Evolutionary conservation across 2,329 filamentous ascomycete species (phyloP), one percentile per base, ranked within the genome.

Genomic region (Neurospora sp.): DNA sequence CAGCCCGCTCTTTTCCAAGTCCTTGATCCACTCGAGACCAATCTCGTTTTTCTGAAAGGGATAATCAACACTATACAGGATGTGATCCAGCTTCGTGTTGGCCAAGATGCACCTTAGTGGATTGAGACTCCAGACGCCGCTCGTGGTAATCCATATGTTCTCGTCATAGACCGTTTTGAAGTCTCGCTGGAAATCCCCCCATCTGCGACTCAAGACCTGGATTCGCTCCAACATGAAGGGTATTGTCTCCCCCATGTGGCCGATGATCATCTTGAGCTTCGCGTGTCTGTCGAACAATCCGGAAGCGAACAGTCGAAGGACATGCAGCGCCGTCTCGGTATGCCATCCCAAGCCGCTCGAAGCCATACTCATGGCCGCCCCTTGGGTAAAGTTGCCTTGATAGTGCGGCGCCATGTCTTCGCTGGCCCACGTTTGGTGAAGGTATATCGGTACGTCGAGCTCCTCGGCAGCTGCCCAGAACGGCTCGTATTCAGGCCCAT

Each of bases 101-200:
- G 81, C 71, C 66, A 83, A 70, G 6, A 84, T 74, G 68, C 79
- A 82, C 2, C 80, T 80, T 77, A 88, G 74, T 5, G 82, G 83
- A 69, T 78, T 80, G 19, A 87, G 71, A 37, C 82, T 82, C 76
- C 84, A 87, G 69, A 84, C 82, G 2, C 86, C 86, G 68, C 82
- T 84, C 2, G 86, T 87, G 1, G 86, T 88, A 36, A 89, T 76
- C 82, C 84, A 88, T 11, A 88, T 77, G 70, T 89, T 89, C 70
- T 82, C 77, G 66, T 83, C 80, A 81, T 84, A 89, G 2, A 88
- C 84, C 12, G 85, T 79, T 15, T 77, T 74, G 66, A 88, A 83
- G 0, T 77, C 75, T 2, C 80, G 73, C 70, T 77, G 70, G 70
- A 77, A 76, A 12, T 77, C 73, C 15, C 79, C 78, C 76, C 76